phyloP scores from a whole-genome alignment of 371 early-diverging fungal genomes.

The Mucor indicus region DNA sequence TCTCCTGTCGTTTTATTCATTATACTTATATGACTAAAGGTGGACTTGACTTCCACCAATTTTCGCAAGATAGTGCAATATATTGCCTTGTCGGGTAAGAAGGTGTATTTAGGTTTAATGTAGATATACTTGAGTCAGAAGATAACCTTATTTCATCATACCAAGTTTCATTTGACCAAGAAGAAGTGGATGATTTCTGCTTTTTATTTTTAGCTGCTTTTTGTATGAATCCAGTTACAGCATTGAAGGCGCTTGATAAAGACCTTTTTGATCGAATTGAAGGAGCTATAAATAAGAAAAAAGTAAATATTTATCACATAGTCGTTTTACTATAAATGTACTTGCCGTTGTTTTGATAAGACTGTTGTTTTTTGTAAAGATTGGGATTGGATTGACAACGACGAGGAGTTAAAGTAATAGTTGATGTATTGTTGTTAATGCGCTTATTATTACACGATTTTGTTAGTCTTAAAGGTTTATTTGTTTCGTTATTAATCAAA shows the following conservation, averaged over 20 bases:
- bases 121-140: conserved; percentile 1
- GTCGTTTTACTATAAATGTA: too few species aligned
- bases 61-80: neutral
- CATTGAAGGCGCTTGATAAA: conserved; percentile 13
- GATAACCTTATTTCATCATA: conserved; percentile 7
- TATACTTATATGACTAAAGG: too few species aligned
- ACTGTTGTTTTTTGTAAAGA: neutral
- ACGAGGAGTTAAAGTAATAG: too few species aligned
- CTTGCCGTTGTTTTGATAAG: neutral
- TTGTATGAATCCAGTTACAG: conserved; percentile 13
- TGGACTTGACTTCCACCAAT: conserved; percentile 16
- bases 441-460: conserved; percentile 5
- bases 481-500: conserved; percentile 7
- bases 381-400: conserved; percentile 7
- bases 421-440: too few species aligned
- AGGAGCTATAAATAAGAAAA: neutral
- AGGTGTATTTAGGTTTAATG: too few species aligned
- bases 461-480: conserved; percentile 6
- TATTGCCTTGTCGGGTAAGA: too few species aligned
- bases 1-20: too few species aligned
- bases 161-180: neutral
- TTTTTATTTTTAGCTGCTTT: conserved; percentile 7
- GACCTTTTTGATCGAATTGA: conserved; percentile 6
- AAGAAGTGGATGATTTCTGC: conserved; percentile 3
- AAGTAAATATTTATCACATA: too few species aligned